Evolutionary conservation across 495 filamentous ascomycete genomes (phyloP), one percentile per base, ranked within the genome.

Genomic region (Neurospora sp.): DNA sequence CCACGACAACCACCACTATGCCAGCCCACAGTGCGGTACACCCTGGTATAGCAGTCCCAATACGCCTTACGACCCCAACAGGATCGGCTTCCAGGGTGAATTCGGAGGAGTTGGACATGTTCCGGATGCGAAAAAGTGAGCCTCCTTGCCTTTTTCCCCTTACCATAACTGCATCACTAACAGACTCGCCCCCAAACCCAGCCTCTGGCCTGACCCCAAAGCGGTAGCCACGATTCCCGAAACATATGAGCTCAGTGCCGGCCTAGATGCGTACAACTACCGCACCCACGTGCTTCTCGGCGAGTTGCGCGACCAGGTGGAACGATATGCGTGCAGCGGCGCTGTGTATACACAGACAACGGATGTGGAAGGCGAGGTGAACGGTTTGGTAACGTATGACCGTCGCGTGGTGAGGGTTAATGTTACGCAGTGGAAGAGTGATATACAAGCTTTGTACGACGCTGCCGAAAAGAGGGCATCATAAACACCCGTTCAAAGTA

Each of bases 291-390:
- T 82, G 40, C 75, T 85, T 14, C 81, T 92, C 1, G 75, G 69
- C n/a, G 89, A 90, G 74, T 81, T 92, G 9, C 79, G 83, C 40
- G 86, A 88, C 23, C 90, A 92, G 76, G 78, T 89, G 20, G 82
- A 84, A 41, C 80, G 71, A 12, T 91, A 83, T 73, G 83, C 86
- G 0, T 91, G 90, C 82, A 89, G 86, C 69, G 89, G 84, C 1
- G 88, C 84, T 39, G 84, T 88, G 16, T 90, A 86, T 82, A 92
- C 90, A 18, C 90, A 92, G 78, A 92, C 90, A 1, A 90, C 89
- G 1, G 90, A 92, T 76, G 90, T 92, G 11, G 90, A 92, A 78
- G 90, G 89, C n/a, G 90, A 92, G 79, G 88, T 92, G 66, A 92
- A 92, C 75, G 90, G 90, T 5, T 78, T 92, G 72, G 79, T 91